A percentile compares a stretch with the other conserved stretches of the same genome.
Conservation (phyloP, 805 yeast genomes). For the Saccharomycopsis amapae region DNA sequence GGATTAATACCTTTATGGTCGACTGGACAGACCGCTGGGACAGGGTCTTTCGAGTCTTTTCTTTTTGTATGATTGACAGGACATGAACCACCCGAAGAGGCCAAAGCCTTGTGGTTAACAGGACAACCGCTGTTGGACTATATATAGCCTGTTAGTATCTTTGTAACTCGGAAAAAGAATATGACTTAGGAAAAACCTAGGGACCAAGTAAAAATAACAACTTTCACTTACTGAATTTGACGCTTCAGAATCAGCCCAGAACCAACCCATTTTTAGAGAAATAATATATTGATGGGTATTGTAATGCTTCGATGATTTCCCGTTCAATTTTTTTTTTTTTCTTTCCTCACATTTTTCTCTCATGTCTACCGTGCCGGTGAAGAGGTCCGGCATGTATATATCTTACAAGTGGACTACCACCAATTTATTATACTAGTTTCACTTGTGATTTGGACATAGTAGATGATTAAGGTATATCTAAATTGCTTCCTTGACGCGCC, state of each 20-base stretch:
- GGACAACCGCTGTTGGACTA: slow-evolving; percentile 8
- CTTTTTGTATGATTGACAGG: slow-evolving; percentile 27
- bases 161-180: no score
- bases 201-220: no score
- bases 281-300: not conserved
- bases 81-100: slow-evolving; percentile 20
- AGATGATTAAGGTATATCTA: no score
- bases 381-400: no score
- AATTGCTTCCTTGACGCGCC: no score
- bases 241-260: slow-evolving; percentile 56
- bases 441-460: no score
- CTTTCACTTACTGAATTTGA: no score
- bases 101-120: slow-evolving; percentile 11
- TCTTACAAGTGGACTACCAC: no score
- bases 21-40: slow-evolving; percentile 36
- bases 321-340: not conserved
- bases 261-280: slow-evolving; percentile 65
- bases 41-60: slow-evolving; percentile 11
- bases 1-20: slow-evolving; percentile 48
- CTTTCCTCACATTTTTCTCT: not conserved
- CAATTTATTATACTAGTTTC: no score
- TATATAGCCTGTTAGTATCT: not conserved
- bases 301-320: not conserved
- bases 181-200: no score
- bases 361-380: no score